Evolutionary conservation across 768 basidiomycete species (phyloP).

Genomic region (Leccinum ochraceum): DNA sequence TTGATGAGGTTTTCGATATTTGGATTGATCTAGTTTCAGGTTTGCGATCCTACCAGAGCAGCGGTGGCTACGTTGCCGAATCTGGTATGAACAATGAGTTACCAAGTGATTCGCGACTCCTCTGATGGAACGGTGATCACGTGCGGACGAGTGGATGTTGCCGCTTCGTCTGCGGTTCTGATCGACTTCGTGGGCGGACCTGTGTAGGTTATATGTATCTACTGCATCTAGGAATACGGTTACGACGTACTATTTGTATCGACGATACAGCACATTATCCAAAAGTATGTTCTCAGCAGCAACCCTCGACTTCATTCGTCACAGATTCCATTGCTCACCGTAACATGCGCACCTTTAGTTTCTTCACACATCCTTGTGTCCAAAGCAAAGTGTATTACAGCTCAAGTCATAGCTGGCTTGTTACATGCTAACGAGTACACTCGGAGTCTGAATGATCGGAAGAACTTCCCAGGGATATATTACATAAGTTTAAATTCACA

Average conservation of each 20-base stretch:
- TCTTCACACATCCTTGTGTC: not conserved
- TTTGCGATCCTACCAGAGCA: not conserved
- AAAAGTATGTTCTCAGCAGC: not conserved
- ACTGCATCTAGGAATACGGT: not conserved
- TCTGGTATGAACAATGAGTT: not conserved
- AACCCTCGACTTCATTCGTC: too few relatives aligned
- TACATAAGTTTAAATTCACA: too few relatives aligned
- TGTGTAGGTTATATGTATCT: not conserved
- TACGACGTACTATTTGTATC: not conserved
- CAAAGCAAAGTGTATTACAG: too few relatives aligned
- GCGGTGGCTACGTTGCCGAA: not conserved
- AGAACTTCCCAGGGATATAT: too few relatives aligned
- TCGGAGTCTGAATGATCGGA: too few relatives aligned
- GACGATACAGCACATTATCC: not conserved
- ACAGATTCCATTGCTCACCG: not conserved
- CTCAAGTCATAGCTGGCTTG: too few relatives aligned
- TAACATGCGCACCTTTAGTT: too few relatives aligned
- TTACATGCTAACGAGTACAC: too few relatives aligned
- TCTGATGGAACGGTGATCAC: slow-evolving; percentile 20
- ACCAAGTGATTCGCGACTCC: not conserved
- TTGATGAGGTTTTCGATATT: not conserved
- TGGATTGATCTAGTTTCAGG: not conserved
- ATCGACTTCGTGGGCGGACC: slow-evolving; percentile 16
- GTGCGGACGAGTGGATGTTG: slow-evolving; percentile 36
- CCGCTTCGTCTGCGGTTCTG: slow-evolving; percentile 41